Evolutionary conservation across 768 basidiomycete genomes (phyloP), one percentile per base, ranked within the genome.

Genomic region (Mrakia frigida): DNA sequence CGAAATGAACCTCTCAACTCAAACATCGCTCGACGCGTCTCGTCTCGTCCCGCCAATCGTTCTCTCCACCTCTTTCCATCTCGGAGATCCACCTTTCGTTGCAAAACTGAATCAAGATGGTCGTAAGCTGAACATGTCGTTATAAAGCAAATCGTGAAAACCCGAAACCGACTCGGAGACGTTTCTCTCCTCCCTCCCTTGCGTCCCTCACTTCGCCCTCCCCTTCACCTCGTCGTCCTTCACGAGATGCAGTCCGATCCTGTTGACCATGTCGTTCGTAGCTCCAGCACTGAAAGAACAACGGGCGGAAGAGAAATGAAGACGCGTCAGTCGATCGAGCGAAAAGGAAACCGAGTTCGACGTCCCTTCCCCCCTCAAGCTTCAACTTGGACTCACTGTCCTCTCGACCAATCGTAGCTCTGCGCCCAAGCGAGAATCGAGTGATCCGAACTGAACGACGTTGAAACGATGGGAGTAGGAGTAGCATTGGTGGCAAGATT

Each of bases 261-360:
- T 83, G 52, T 84, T 86, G 18, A 80, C 79, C 69, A 82, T 83
- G 1, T 86, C 85, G 3, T 87, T 86, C 6, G 90, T 90, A 87
- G 91, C 92, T 31, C 93, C 94, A 18, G 89, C 89, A 28, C 69
- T 70, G 41, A 4, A 65, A 56, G 6, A 52, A 33, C 56, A 28
- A 39, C 79, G 25, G 77, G 39, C 53, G 74, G 33, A 37, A 50
- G 28, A 76, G 76, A 25, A 78, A 74, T 77, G 61, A 35, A 61
- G 28, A 70, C 41, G 41, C 37, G 73, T 60, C 41, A 70, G 23
- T 72, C 14, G 28, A 31, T 21, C 35, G 46, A 50, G 2, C 5
- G 39, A 41, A 41, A 11, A 41, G 11, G 11, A n/a, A n/a, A n/a
- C n/a, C n/a, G n/a, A n/a, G n/a, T 74, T 61, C 7, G 13, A 71